Evolutionary conservation across 2,329 filamentous ascomycete genomes (phyloP).

Genomic region (Neonectria hederae): DNA sequence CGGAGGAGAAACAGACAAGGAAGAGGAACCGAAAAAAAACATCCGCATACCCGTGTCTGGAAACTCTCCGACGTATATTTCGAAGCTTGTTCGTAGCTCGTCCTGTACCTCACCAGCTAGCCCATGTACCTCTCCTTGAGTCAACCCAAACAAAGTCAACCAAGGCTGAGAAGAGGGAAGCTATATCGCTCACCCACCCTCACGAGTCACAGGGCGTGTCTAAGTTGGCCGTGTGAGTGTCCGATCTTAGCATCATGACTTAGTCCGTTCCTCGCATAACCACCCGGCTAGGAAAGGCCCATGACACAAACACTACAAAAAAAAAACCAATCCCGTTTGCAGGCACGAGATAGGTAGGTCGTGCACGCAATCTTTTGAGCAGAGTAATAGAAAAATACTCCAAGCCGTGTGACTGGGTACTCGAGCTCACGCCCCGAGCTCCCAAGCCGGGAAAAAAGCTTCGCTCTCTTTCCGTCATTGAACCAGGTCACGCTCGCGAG

Average conservation of each 20-base stretch:
- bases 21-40: neutral
- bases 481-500: neutral
- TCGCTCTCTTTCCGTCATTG: neutral
- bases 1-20: neutral
- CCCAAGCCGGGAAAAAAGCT: neutral
- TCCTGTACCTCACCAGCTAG: slow-evolving; percentile 9
- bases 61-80: slow-evolving; percentile 16
- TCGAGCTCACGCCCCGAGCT: slow-evolving; percentile 5
- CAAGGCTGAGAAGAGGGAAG: neutral
- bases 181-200: neutral
- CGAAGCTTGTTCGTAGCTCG: slow-evolving; percentile 5
- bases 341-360: slow-evolving; percentile 18
- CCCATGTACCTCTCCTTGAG: slow-evolving; percentile 11
- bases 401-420: slow-evolving; percentile 8
- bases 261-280: neutral
- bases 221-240: neutral
- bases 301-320: neutral
- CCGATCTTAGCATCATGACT: neutral
- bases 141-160: neutral
- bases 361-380: neutral
- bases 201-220: slow-evolving; percentile 2
- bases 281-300: slow-evolving; percentile 12
- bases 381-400: neutral
- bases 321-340: neutral
- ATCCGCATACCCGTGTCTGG: slow-evolving; percentile 5